phyloP scores from a whole-genome alignment of 2,329 filamentous ascomycete genomes.

The Macrophomina phaseolina region DNA sequence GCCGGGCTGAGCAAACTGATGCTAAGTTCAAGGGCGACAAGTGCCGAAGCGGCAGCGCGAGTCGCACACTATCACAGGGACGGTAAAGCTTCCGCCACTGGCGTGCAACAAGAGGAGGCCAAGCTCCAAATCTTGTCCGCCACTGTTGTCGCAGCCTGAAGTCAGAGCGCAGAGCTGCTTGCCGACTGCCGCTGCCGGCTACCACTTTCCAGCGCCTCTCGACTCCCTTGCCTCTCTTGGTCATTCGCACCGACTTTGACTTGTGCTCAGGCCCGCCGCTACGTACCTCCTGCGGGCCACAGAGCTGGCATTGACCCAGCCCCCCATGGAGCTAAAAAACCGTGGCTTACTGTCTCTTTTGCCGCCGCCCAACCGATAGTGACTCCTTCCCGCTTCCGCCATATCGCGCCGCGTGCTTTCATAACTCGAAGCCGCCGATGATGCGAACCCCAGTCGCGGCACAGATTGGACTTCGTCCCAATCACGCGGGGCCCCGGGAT shows the following conservation, averaged over 20 bases:
- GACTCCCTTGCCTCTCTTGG: neutral
- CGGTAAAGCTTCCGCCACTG: constrained; percentile 16
- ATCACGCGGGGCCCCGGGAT: constrained; percentile 14
- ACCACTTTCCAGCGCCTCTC: neutral
- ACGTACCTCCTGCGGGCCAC: neutral
- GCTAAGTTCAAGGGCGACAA: neutral
- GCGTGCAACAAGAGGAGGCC: neutral
- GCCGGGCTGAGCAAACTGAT: neutral
- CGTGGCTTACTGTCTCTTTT: neutral
- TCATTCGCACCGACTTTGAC: neutral
- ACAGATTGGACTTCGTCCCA: neutral
- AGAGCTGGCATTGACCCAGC: neutral
- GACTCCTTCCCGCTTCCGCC: neutral
- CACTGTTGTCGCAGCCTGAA: neutral
- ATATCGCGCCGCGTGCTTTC: neutral
- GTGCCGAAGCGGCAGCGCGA: constrained; percentile 10
- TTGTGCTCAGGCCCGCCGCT: constrained; percentile 1
- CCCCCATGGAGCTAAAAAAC: neutral
- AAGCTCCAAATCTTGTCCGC: constrained; percentile 5
- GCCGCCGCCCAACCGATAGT: neutral
- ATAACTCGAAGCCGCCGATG: neutral
- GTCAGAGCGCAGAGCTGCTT: neutral
- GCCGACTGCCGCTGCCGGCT: constrained; percentile 13
- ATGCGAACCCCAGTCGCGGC: neutral
- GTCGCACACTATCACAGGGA: constrained; percentile 8